phyloP scores from a whole-genome alignment of 768 basidiomycete genomes.

The Naganishia vaughanmartiniae region DNA sequence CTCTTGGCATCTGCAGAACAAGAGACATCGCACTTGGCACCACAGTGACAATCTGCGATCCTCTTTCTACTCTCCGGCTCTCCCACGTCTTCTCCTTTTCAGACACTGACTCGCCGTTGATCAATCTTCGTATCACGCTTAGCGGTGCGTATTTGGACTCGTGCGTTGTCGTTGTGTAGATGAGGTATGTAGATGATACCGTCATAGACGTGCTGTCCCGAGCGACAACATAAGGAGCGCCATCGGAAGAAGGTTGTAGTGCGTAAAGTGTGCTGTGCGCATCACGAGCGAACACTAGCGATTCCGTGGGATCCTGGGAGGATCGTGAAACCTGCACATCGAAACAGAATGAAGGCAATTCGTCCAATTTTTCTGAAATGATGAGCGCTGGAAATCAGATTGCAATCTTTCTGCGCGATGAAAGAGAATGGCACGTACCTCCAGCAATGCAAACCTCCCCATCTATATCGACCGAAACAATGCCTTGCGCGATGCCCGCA shows the following conservation, averaged over 20 bases:
- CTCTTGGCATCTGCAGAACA: slow-evolving; percentile 95
- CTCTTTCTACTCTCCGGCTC: slow-evolving; percentile 78
- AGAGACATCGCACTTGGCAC: slow-evolving; percentile 84
- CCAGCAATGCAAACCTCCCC: slow-evolving; percentile 1
- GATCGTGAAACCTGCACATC: slow-evolving; percentile 15
- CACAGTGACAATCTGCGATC: slow-evolving; percentile 80
- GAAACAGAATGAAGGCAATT: slow-evolving; percentile 33
- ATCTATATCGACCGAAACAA: background rate
- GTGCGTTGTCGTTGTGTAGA: slow-evolving; percentile 80
- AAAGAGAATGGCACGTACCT: background rate
- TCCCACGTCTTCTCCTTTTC: slow-evolving; percentile 58
- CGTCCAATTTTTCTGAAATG: slow-evolving; percentile 7
- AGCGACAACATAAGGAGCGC: slow-evolving; percentile 38
- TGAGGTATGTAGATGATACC: slow-evolving; percentile 67
- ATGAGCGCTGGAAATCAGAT: background rate
- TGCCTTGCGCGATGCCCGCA: background rate
- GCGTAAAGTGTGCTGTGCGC: slow-evolving; percentile 66
- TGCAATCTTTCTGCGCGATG: background rate
- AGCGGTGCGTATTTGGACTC: slow-evolving; percentile 73
- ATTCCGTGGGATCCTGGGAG: background rate
- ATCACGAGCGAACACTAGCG: slow-evolving; percentile 66
- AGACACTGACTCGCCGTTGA: slow-evolving; percentile 40
- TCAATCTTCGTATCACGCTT: slow-evolving; percentile 34
- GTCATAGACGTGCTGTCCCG: slow-evolving; percentile 64
- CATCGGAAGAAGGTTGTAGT: slow-evolving; percentile 5